Conservation (phyloP, 83 land plant species). For the Thuja plicata region DNA sequence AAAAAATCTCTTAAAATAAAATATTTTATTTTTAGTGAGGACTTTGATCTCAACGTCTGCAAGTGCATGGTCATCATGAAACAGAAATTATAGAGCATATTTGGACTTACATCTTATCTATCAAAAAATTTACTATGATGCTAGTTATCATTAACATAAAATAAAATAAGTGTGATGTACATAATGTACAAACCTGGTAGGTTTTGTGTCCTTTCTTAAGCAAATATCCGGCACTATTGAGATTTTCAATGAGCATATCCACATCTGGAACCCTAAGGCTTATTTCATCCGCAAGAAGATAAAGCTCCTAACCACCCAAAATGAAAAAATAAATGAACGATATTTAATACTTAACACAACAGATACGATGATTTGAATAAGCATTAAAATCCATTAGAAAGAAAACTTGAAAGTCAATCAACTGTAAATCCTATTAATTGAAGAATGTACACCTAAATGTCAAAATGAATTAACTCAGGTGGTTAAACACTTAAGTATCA, state of each 20-base stretch:
- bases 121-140: not conserved
- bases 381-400: not conserved
- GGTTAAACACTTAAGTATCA: not conserved
- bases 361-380: not conserved
- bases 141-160: not conserved
- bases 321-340: not conserved
- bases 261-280: constrained; percentile 84
- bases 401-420: not conserved
- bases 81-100: not conserved
- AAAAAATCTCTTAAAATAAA: not conserved
- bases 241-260: constrained; percentile 79
- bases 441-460: not conserved
- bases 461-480: not conserved
- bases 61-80: not conserved
- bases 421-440: not conserved
- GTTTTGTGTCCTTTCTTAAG: constrained; percentile 89
- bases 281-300: constrained; percentile 84
- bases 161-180: not conserved
- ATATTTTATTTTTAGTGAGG: not conserved
- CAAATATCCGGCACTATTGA: constrained; percentile 83
- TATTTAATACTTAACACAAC: not conserved
- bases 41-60: not conserved
- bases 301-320: constrained; percentile 71
- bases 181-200: constrained; percentile 62
- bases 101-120: not conserved